Evolutionary conservation across 352 stramenopile species (phyloP).

Genomic region (Blastocystis sp.): DNA sequence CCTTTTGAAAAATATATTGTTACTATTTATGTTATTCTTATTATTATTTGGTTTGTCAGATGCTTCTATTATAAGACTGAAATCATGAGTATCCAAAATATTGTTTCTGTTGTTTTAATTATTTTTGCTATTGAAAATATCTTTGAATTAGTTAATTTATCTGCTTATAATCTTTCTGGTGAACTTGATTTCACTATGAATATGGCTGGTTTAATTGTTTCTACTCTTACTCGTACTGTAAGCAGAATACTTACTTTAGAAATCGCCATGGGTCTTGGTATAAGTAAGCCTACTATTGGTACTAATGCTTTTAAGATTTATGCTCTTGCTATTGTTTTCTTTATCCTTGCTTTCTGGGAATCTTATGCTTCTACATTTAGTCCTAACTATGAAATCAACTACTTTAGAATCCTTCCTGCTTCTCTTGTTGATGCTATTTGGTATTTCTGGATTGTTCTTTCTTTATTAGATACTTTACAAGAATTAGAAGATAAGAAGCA

Average conservation of each 20-base stretch:
- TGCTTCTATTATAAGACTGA: conserved; percentile 32
- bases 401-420: conserved; percentile 25
- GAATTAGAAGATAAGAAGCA: conserved; percentile 36
- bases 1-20: conserved; percentile 29
- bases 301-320: conserved; percentile 20
- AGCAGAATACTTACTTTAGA: conserved; percentile 17
- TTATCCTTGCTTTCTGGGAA: conserved; percentile 30
- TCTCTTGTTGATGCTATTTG: conserved; percentile 25
- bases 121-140: conserved; percentile 21
- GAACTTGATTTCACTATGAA: conserved; percentile 1
- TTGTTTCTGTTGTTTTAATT: conserved; percentile 29
- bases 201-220: conserved; percentile 6
- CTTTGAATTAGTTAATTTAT: conserved; percentile 11
- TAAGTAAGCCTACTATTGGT: conserved; percentile 15
- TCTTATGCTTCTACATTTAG: conserved; percentile 14
- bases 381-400: neutral
- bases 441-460: conserved; percentile 37
- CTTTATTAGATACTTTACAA: conserved; percentile 27
- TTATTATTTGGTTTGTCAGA: conserved; percentile 14
- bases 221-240: conserved; percentile 13
- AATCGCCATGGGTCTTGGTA: conserved; percentile 27
- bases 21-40: conserved; percentile 6
- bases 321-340: conserved; percentile 19
- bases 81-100: conserved; percentile 35
- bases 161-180: conserved; percentile 5